These are phyloP conservation scores for Phycomyces nitens DNA, from an alignment of 192 early-diverging fungal species.

Conservation along the genomic window DNA sequence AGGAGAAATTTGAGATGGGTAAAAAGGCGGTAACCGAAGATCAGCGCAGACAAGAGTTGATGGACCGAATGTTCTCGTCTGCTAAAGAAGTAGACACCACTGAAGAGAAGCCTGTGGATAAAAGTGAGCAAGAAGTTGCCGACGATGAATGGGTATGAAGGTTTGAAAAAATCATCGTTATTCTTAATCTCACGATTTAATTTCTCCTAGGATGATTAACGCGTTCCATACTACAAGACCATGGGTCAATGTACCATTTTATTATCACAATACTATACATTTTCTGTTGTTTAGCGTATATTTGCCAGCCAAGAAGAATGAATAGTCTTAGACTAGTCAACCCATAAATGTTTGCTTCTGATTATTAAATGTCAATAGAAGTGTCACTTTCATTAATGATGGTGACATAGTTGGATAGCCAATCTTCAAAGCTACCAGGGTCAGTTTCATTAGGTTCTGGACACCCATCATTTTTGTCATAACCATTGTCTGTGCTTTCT, in stretches of 20 bases:
- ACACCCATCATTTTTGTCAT: not conserved
- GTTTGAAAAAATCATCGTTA: not conserved
- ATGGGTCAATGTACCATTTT: not conserved
- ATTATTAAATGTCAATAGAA: not conserved
- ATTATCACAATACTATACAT: not conserved
- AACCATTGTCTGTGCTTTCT: not conserved
- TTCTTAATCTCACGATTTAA: not conserved
- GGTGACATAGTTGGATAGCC: not conserved
- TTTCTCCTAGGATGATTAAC: not conserved
- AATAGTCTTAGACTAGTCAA: too few relatives aligned
- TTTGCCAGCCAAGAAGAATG: too few relatives aligned
- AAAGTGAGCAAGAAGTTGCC: conserved; percentile 26
- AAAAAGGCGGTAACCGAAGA: conserved; percentile 27
- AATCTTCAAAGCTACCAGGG: not conserved
- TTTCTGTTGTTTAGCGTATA: not conserved
- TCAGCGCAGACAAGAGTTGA: conserved; percentile 26
- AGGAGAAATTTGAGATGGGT: conserved; percentile 35
- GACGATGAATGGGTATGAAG: conserved; percentile 35
- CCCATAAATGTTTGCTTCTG: too few relatives aligned
- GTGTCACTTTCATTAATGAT: not conserved
- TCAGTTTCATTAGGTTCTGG: not conserved
- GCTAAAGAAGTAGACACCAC: conserved; percentile 28
- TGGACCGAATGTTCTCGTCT: conserved; percentile 36
- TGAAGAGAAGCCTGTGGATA: conserved; percentile 3
- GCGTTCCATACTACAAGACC: too few relatives aligned